Evolutionary conservation across 2,329 filamentous ascomycete genomes (phyloP).

Genomic region (Xylariaceae sp.): DNA sequence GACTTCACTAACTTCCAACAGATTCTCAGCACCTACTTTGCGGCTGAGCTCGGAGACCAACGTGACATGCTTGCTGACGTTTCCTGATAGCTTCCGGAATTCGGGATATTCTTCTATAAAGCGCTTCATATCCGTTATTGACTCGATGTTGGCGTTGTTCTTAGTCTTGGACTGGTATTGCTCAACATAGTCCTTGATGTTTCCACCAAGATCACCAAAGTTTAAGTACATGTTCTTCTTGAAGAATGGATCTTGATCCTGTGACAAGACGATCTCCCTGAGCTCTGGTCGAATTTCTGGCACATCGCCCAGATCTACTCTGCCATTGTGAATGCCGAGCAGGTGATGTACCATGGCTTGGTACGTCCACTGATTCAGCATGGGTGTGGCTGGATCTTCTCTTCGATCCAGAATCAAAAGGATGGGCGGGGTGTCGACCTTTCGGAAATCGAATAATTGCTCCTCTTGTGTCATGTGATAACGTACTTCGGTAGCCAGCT

Average conservation of each 20-base stretch:
- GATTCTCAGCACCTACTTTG: slow-evolving; percentile 75
- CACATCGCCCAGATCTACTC: slow-evolving; percentile 80
- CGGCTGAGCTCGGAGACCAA: slow-evolving; percentile 90
- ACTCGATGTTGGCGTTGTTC: slow-evolving; percentile 91
- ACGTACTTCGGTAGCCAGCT: slow-evolving; percentile 85
- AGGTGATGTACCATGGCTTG: slow-evolving; percentile 99
- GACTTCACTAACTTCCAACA: slow-evolving; percentile 94
- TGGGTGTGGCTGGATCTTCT: slow-evolving; percentile 89
- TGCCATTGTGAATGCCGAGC: slow-evolving; percentile 89
- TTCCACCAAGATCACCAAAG: slow-evolving; percentile 90
- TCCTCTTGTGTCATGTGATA: slow-evolving; percentile 95
- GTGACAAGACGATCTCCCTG: slow-evolving; percentile 89
- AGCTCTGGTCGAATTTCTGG: slow-evolving; percentile 82
- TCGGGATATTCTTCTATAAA: slow-evolving; percentile 99
- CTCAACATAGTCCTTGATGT: slow-evolving; percentile 97
- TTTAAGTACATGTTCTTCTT: slow-evolving; percentile 99
- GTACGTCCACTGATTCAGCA: slow-evolving; percentile 97
- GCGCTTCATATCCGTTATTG: slow-evolving; percentile 97
- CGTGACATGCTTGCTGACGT: slow-evolving; percentile 97
- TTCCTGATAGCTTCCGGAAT: slow-evolving; percentile 93
- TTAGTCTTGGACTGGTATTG: slow-evolving; percentile 99
- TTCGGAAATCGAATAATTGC: slow-evolving; percentile 92
- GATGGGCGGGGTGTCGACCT: slow-evolving; percentile 90
- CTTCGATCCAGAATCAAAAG: slow-evolving; percentile 84
- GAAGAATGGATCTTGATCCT: slow-evolving; percentile 98